A percentile compares a stretch with the other conserved stretches of the same genome.
Evolutionary conservation across 352 stramenopile genomes (phyloP).

Genomic region (Discostella stelligera): DNA sequence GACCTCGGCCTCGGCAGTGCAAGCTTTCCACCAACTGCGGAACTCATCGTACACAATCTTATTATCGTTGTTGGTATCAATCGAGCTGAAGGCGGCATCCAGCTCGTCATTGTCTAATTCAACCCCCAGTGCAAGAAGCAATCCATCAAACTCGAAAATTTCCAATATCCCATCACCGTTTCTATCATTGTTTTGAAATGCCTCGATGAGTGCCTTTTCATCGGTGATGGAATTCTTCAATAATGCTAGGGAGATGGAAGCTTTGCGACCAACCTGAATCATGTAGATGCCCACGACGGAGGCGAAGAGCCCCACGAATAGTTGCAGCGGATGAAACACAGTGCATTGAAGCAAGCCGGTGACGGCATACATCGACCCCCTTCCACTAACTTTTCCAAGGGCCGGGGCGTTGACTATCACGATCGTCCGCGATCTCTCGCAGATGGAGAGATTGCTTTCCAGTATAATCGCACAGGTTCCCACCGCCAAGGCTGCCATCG

Average conservation of each 20-base stretch:
- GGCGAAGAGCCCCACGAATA: conserved; percentile 43
- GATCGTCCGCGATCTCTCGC: conserved; percentile 3
- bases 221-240: conserved; percentile 35
- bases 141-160: conserved; percentile 43
- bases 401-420: conserved; percentile 5
- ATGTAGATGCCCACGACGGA: conserved; percentile 29
- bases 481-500: conserved; percentile 14
- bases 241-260: conserved; percentile 13
- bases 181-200: conserved; percentile 31
- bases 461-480: conserved; percentile 27
- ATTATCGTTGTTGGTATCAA: conserved; percentile 45
- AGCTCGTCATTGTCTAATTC: conserved; percentile 45
- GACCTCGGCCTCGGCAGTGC: conserved; percentile 14
- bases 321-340: conserved; percentile 24
- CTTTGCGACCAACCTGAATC: conserved; percentile 24
- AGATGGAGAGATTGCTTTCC: conserved; percentile 31
- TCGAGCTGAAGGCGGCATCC: conserved; percentile 38
- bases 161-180: conserved; percentile 46
- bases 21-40: conserved; percentile 33
- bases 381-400: conserved; percentile 18
- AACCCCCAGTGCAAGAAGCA: conserved; percentile 32
- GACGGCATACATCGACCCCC: conserved; percentile 26
- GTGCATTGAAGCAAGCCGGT: conserved; percentile 29
- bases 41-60: conserved; percentile 52
- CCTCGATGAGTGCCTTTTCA: conserved; percentile 31